These are phyloP conservation scores for Trichothecium sympodiale DNA, from an alignment of 2,329 filamentous ascomycete genomes.

Conservation along the genomic window DNA sequence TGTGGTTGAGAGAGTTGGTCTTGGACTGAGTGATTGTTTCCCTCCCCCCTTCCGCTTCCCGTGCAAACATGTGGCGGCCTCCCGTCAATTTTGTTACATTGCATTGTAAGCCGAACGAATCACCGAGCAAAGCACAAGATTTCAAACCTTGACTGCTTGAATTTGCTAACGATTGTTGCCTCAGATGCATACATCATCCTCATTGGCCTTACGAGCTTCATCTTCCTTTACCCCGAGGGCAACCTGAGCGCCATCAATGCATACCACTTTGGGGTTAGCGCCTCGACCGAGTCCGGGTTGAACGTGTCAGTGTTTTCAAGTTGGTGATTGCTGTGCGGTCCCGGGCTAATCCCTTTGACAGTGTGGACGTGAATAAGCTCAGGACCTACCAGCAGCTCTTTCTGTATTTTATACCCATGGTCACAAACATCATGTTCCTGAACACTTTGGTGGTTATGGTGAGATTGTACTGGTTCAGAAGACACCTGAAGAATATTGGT, in stretches of 20 bases:
- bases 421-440: constrained; percentile 36
- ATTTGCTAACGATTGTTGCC: no score
- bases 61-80: constrained; percentile 5
- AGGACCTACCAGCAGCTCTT: constrained; percentile 39
- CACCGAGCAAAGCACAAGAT: background rate
- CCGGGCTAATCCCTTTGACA: constrained; percentile 11
- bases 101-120: constrained; percentile 4
- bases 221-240: constrained; percentile 4
- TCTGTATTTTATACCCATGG: constrained; percentile 36
- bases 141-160: background rate
- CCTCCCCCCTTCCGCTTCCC: no score
- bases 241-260: constrained; percentile 26
- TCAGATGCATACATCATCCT: constrained; percentile 7
- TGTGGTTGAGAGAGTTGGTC: no score
- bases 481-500: constrained; percentile 28
- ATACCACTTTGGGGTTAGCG: constrained; percentile 37
- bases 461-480: constrained; percentile 36
- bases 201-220: constrained; percentile 3
- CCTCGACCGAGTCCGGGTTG: constrained; percentile 37
- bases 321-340: background rate
- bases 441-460: constrained; percentile 37
- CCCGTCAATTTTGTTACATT: constrained; percentile 7
- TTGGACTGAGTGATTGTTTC: no score
- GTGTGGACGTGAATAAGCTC: constrained; percentile 36
- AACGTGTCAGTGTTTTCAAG: constrained; percentile 27